Evolutionary conservation across 2,329 filamentous ascomycete species (phyloP).

Genomic region (Canariomyces notabilis): DNA sequence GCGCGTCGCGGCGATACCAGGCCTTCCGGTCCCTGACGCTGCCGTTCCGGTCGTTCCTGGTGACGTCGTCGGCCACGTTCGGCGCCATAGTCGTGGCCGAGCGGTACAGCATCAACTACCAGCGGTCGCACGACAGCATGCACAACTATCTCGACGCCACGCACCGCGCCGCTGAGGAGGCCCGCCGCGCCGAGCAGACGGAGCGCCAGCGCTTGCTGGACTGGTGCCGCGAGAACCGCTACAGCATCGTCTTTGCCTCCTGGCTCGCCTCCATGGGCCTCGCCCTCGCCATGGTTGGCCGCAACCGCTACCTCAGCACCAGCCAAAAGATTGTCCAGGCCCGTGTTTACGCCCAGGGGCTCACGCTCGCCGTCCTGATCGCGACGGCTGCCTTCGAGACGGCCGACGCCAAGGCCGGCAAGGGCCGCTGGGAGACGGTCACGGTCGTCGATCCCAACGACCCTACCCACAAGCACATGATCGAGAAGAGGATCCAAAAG

Average conservation of each 20-base stretch:
- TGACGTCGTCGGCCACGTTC: constrained; percentile 78
- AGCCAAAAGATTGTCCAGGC: constrained; percentile 90
- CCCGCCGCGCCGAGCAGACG: constrained; percentile 40
- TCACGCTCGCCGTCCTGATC: constrained; percentile 80
- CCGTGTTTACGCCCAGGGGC: constrained; percentile 85
- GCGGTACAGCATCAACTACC: constrained; percentile 59
- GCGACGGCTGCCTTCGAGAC: constrained; percentile 78
- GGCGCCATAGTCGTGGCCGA: constrained; percentile 85
- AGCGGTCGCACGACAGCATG: constrained; percentile 63
- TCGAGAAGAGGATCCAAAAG: constrained; percentile 84
- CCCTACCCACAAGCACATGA: constrained; percentile 73
- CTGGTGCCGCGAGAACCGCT: constrained; percentile 77
- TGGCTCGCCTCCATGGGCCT: constrained; percentile 79
- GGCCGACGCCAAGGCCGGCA: constrained; percentile 68
- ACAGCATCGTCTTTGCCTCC: constrained; percentile 74
- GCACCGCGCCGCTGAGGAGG: constrained; percentile 49
- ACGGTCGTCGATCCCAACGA: constrained; percentile 76
- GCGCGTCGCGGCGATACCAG: constrained; percentile 65
- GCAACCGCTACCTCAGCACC: constrained; percentile 68
- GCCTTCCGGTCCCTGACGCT: constrained; percentile 77
- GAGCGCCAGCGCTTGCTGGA: constrained; percentile 61
- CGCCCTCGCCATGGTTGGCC: constrained; percentile 69
- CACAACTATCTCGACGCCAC: constrained; percentile 61
- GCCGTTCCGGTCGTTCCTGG: constrained; percentile 86
- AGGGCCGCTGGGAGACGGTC: constrained; percentile 78